phyloP scores from a whole-genome alignment of 805 yeast species.

The Suhomyces sp. region DNA sequence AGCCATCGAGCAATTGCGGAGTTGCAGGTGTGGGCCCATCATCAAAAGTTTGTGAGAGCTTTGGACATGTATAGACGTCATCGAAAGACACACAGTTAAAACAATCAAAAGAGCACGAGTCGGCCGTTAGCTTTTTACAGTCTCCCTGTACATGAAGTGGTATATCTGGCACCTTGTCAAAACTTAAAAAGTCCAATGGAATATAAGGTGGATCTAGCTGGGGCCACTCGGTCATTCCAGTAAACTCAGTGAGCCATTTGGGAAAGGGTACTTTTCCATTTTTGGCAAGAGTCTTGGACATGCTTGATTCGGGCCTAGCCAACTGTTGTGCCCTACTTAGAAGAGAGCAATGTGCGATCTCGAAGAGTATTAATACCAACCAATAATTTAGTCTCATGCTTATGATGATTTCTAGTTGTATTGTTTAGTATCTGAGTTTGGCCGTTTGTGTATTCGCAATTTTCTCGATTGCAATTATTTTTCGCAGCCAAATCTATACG shows the following conservation, averaged over 20 bases:
- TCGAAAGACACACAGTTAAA: conserved; percentile 70
- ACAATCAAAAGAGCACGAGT: conserved; percentile 79
- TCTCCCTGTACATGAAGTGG: conserved; percentile 52
- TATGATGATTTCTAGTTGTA: neutral
- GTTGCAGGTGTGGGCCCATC: conserved; percentile 90
- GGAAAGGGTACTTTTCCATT: conserved; percentile 56
- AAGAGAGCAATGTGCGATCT: neutral
- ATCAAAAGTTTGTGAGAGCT: conserved; percentile 84
- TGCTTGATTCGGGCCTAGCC: neutral
- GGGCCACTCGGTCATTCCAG: conserved; percentile 82
- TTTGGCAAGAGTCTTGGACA: neutral
- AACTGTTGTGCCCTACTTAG: neutral
- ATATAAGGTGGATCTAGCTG: conserved; percentile 84
- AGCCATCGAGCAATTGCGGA: conserved; percentile 49
- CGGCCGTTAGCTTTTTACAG: conserved; percentile 46
- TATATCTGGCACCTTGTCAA: conserved; percentile 47
- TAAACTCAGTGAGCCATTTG: conserved; percentile 69
- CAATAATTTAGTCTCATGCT: neutral
- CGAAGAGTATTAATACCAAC: neutral
- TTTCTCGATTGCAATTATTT: neutral
- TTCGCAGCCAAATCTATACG: neutral
- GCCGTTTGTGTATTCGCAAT: neutral
- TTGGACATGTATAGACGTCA: conserved; percentile 73
- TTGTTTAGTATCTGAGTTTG: neutral
- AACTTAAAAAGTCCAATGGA: conserved; percentile 68